These are phyloP conservation scores for Pseudoneurospora amorphoporcata DNA, from an alignment of 495 filamentous ascomycete genomes.

Conservation along the genomic window DNA sequence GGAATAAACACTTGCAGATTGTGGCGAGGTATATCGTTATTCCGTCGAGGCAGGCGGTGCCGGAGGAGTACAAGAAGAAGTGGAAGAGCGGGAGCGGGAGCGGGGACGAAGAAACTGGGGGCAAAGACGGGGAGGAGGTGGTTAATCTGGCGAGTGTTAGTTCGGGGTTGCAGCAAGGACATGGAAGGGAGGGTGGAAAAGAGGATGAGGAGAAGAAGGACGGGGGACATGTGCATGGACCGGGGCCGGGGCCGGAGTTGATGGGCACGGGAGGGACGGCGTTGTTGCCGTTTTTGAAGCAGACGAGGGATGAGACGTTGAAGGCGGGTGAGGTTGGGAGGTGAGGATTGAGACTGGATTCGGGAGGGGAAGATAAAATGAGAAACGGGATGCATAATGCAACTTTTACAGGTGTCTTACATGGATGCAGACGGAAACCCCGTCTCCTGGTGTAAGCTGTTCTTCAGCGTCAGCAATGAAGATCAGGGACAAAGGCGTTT, in stretches of 20 bases:
- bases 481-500: not conserved
- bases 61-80: not conserved
- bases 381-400: no score
- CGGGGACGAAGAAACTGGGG: no score
- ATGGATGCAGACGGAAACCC: no score
- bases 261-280: slow-evolving; percentile 86
- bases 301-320: slow-evolving; percentile 79
- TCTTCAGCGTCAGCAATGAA: no score
- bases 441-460: no score
- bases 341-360: no score
- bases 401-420: no score
- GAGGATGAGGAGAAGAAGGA: not conserved
- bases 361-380: no score
- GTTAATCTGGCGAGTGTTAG: slow-evolving; percentile 56
- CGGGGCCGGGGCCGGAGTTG: slow-evolving; percentile 39
- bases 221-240: not conserved
- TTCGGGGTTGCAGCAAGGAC: slow-evolving; percentile 18
- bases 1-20: slow-evolving; percentile 85
- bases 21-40: slow-evolving; percentile 90
- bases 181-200: not conserved
- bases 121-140: slow-evolving; percentile 12
- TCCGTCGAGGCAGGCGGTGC: slow-evolving; percentile 30
- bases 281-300: slow-evolving; percentile 86
- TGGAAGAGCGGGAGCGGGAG: no score
- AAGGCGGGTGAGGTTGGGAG: slow-evolving; percentile 5